These are phyloP conservation scores for Ceratobasidium sp. DNA, from an alignment of 1,284 basidiomycete species.

Conservation along the genomic window DNA sequence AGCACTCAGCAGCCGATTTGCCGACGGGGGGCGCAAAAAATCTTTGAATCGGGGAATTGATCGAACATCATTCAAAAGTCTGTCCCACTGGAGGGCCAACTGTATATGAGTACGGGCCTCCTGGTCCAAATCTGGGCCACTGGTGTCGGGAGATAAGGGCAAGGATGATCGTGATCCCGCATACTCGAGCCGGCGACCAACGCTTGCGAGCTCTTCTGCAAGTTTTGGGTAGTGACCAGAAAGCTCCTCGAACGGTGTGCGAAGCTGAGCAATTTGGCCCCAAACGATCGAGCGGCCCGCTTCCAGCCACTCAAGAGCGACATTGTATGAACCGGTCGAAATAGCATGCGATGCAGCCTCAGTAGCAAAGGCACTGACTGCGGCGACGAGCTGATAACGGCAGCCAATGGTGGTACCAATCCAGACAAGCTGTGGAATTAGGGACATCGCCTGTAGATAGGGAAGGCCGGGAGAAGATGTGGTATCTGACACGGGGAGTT, in stretches of 20 bases:
- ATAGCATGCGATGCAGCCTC: conserved; percentile 37
- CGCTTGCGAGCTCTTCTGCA: not conserved
- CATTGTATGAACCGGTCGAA: not conserved
- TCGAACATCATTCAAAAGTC: conserved; percentile 25
- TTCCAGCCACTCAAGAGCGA: conserved; percentile 37
- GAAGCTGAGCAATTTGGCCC: too few species aligned
- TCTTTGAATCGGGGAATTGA: conserved; percentile 21
- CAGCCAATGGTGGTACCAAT: not conserved
- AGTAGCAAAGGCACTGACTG: conserved; percentile 14
- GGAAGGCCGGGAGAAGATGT: too few species aligned
- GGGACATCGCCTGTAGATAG: conserved; percentile 7
- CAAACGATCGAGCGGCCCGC: too few species aligned
- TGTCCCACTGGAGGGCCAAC: conserved; percentile 13
- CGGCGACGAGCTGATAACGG: not conserved
- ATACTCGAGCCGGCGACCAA: too few species aligned
- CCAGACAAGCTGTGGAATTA: conserved; percentile 28
- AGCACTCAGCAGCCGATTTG: too few species aligned
- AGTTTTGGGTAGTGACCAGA: conserved; percentile 6
- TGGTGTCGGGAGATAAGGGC: not conserved
- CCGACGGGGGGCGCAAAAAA: conserved; percentile 39
- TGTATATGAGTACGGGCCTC: conserved; percentile 15
- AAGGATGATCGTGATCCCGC: too few species aligned
- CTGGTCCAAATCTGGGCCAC: not conserved
- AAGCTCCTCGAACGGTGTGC: too few species aligned
- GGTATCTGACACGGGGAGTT: too few species aligned